Evolutionary conservation across 768 basidiomycete genomes (phyloP).

Genomic region (Suillus subaureus): DNA sequence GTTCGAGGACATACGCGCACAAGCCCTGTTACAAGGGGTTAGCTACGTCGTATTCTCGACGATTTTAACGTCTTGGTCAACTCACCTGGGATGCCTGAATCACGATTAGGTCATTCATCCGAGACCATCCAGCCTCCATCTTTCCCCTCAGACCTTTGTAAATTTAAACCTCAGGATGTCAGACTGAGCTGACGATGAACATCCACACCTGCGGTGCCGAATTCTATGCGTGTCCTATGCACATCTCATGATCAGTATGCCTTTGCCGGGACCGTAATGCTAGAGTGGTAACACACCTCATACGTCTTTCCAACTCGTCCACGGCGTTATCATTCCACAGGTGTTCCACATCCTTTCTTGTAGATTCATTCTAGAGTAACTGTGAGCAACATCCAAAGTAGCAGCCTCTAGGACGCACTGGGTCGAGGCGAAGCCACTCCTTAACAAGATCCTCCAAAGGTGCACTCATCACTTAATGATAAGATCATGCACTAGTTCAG

Average conservation of each 20-base stretch:
- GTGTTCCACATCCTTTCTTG: slow-evolving; percentile 36
- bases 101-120: slow-evolving; percentile 87
- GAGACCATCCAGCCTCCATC: slow-evolving; percentile 91
- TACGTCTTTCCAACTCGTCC: slow-evolving; percentile 41
- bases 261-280: slow-evolving; percentile 1
- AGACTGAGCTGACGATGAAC: slow-evolving; percentile 11
- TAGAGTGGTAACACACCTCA: slow-evolving; percentile 36
- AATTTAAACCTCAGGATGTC: slow-evolving; percentile 1
- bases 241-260: background rate
- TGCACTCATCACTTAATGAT: slow-evolving; percentile 13
- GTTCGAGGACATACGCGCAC: slow-evolving; percentile 65
- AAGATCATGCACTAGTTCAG: background rate
- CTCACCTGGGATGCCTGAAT: slow-evolving; percentile 80
- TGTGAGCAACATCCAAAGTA: background rate
- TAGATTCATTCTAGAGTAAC: slow-evolving; percentile 38
- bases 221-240: slow-evolving; percentile 70
- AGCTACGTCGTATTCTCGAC: background rate
- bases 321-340: slow-evolving; percentile 33
- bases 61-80: background rate
- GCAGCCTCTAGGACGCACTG: slow-evolving; percentile 30
- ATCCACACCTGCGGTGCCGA: slow-evolving; percentile 78
- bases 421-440: slow-evolving; percentile 54
- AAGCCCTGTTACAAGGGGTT: slow-evolving; percentile 55
- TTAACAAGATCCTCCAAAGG: slow-evolving; percentile 46
- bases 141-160: slow-evolving; percentile 66